Evolutionary conservation across 768 basidiomycete species (phyloP), one percentile per base, ranked within the genome.

Genomic region (Scleroderma citrinum): DNA sequence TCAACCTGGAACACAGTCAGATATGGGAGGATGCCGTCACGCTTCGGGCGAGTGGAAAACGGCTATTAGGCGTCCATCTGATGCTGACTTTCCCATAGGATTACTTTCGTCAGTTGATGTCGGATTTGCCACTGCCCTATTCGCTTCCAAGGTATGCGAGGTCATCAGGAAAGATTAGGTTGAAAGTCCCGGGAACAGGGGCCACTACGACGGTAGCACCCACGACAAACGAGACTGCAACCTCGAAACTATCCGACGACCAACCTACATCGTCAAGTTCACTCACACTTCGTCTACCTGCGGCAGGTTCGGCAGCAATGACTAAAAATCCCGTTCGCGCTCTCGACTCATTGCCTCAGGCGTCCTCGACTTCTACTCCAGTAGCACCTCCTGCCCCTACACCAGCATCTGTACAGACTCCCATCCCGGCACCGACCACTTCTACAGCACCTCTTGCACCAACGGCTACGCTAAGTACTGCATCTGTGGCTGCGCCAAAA

Each of bases 1-100:
- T 93, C 69, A 97, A 97, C 57, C 82, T 80, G 59, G 92, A 95
- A 24, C 82, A 86, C 59, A 89, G 85, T 23, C 76, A 68, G 48
- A 87, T 92, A 24, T 92, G 87, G 83, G 81, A 87, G 56, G 87
- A 90, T 57, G 88, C 90, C 17, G 61, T 75, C 17, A 65, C 71
- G 3, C 76, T 92, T 21, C 74, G 81, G 58, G 89, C 88, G 63
- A 31, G 76, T 69, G 40, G 24, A 43, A n/a, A n/a, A 5, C 41
- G 36, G 48, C 34, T 32, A 17, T 44, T 42, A 5, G 19, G 26
- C 24, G 23, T 49, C 41, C 49, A 34, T 47, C 13, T 39, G 35
- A 44, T 39, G 44, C 52, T 59, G 46, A 58, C 44, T 14, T 40
- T 44, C 40, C 16, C 51, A 19, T 58, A 92, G 89, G 81, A 87